Percentiles rank a stretch among this genome's conserved stretches.
These are phyloP conservation scores for Ramichloridium luteum DNA, from an alignment of 2,329 filamentous ascomycete genomes.

Conservation along the genomic window DNA sequence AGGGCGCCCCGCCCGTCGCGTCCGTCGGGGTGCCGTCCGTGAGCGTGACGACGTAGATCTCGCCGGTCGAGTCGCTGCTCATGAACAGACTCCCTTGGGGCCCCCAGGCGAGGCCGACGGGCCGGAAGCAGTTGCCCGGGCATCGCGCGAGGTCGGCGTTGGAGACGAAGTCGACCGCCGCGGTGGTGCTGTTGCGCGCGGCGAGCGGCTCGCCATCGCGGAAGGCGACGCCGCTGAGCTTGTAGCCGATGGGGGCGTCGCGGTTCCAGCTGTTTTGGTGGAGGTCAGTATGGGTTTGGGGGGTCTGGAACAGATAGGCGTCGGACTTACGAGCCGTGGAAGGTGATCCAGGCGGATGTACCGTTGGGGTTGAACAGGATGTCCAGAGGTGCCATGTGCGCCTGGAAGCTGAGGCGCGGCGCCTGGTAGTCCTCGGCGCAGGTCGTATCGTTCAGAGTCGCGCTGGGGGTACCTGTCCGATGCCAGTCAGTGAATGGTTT, in stretches of 20 bases:
- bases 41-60: conserved; percentile 45
- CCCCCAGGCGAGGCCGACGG: conserved; percentile 46
- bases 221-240: conserved; percentile 37
- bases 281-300: too few species aligned
- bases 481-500: too few species aligned
- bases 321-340: too few species aligned
- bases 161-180: conserved; percentile 41
- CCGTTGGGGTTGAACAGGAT: conserved; percentile 53
- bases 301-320: too few species aligned
- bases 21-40: background rate
- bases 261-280: conserved; percentile 52
- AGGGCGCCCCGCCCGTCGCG: too few species aligned
- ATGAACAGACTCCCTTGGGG: conserved; percentile 46
- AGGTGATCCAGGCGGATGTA: conserved; percentile 50
- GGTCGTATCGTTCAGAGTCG: conserved; percentile 36
- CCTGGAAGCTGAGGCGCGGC: conserved; percentile 45
- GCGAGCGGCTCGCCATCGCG: conserved; percentile 35
- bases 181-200: conserved; percentile 33
- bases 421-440: conserved; percentile 30
- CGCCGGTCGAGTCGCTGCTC: conserved; percentile 50
- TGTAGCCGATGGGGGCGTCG: conserved; percentile 38
- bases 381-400: conserved; percentile 61
- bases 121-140: conserved; percentile 48
- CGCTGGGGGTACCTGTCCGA: conserved; percentile 24
- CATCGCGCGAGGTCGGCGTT: conserved; percentile 44